These are phyloP conservation scores for Waitea zeae DNA, from an alignment of 1,284 basidiomycete genomes.

Conservation along the genomic window DNA sequence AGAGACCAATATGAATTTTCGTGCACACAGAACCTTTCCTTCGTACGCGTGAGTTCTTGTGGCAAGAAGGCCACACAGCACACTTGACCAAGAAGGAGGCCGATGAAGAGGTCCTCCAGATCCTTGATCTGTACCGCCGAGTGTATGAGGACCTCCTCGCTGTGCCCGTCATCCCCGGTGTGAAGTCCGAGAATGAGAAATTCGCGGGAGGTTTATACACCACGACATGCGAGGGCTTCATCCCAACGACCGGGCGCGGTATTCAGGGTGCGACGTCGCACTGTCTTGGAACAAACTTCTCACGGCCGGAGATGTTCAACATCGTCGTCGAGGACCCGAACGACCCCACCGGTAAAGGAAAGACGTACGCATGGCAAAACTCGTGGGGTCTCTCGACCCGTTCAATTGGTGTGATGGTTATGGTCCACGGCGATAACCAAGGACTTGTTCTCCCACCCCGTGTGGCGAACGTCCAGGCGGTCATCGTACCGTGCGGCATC, in stretches of 20 bases:
- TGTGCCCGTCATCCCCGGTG: constrained; percentile 90
- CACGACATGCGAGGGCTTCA: constrained; percentile 96
- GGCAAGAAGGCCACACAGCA: constrained; percentile 99
- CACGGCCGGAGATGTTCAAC: constrained; percentile 91
- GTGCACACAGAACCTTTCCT: constrained; percentile 75
- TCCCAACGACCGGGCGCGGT: constrained; percentile 92
- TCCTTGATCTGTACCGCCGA: constrained; percentile 89
- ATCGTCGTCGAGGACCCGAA: constrained; percentile 92
- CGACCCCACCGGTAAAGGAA: constrained; percentile 46
- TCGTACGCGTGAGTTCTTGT: constrained; percentile 96
- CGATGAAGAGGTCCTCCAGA: constrained; percentile 81
- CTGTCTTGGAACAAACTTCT: constrained; percentile 98
- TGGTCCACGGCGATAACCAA: constrained; percentile 98
- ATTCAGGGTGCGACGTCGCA: constrained; percentile 98
- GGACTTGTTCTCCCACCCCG: constrained; percentile 91
- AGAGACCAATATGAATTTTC: neutral
- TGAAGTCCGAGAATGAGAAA: constrained; percentile 99
- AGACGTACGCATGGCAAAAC: constrained; percentile 91
- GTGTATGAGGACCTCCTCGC: constrained; percentile 98
- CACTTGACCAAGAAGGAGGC: constrained; percentile 82
- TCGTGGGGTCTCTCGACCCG: constrained; percentile 98
- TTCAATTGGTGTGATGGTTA: constrained; percentile 97
- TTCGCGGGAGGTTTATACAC: constrained; percentile 98
- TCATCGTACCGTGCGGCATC: constrained; percentile 89
- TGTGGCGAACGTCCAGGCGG: constrained; percentile 84